Base-by-base conservation (phyloP, 2,329 filamentous ascomycete genomes). In the Lecanoromycetidae sp. region DNA sequence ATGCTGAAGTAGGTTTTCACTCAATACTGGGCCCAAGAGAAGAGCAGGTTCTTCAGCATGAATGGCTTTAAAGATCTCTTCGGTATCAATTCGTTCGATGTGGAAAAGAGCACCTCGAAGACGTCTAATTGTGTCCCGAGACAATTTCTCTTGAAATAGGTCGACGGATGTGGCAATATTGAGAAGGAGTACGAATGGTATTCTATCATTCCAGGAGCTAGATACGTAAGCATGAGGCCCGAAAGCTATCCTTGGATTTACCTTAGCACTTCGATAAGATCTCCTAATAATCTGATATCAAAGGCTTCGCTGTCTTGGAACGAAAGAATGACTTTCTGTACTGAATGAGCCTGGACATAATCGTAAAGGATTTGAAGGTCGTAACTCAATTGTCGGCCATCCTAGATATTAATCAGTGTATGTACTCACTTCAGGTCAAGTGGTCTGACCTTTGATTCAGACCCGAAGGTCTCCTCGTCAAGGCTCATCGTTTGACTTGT, bases 81-180 rank as follows among this genome's bases (percentile, higher is more conserved):
- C 46, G 10, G 43, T 19, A 20, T 66, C 63, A 4, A 69, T 63
- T 30, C 68, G 61, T 3, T 62, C 65, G 9, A 69, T 63, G 55
- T 77, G 71, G 53, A 80, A 80, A 22, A 73, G 67, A 50, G 66
- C 61, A 5, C 75, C 76, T 37, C 72, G 62, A 3, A 81, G 63
- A 40, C 70, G 65, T 40, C 70, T 66, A 30, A 76, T 64, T 13
- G 71, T 71, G 13, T 66, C 68, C 37, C 70, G 69, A 9, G 76
- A 69, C 3, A 82, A 61, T 39, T 76, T 68, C 35, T 72, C 69
- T 57, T 80, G 75, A 46, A 82, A 75, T 15, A 76, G 69, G 39
- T 79, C 76, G 9, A 77, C 67, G 2, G 77, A 79, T 0, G 77
- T 80, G n/a, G 75, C 75, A 40, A 81, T 71, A 12, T 74, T 75